Conservation (phyloP, 1,284 basidiomycete species). For the Phellopilus nigrolimitatus region DNA sequence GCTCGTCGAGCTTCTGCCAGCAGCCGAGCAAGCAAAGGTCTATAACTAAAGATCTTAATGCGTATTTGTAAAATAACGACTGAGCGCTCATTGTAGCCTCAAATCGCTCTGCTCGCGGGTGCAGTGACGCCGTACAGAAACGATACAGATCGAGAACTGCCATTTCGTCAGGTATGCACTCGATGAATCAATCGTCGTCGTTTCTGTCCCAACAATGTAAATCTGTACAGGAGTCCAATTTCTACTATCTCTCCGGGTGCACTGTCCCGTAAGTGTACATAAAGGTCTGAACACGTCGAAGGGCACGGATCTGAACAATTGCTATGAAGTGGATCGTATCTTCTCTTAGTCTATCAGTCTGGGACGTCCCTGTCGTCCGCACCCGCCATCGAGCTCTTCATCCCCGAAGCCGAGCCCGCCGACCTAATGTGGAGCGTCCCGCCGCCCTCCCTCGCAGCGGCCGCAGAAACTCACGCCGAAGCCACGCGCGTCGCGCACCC, state of each 20-base stretch:
- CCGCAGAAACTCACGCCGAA: constrained; percentile 45
- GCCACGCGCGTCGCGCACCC: constrained; percentile 53
- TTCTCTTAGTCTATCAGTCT: constrained; percentile 58
- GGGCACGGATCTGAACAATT: background rate
- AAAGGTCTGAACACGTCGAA: background rate
- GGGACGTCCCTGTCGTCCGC: constrained; percentile 42
- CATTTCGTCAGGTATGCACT: constrained; percentile 51
- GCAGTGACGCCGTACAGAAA: constrained; percentile 62
- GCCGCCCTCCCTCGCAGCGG: constrained; percentile 67
- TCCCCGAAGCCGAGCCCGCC: constrained; percentile 65
- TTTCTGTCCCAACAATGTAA: background rate
- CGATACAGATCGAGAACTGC: constrained; percentile 85
- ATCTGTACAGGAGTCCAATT: constrained; percentile 69
- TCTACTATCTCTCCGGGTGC: constrained; percentile 83
- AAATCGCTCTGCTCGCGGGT: constrained; percentile 59
- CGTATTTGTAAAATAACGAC: background rate
- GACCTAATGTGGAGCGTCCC: constrained; percentile 85
- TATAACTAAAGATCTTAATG: background rate
- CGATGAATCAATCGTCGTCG: background rate
- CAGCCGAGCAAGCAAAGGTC: constrained; percentile 48
- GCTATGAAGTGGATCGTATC: constrained; percentile 39
- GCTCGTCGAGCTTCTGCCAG: constrained; percentile 39
- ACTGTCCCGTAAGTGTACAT: constrained; percentile 46
- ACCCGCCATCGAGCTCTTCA: constrained; percentile 61
- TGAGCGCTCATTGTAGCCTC: constrained; percentile 39